Evolutionary conservation across 768 basidiomycete species (phyloP), one percentile per base, ranked within the genome.

Genomic region (Suillus americanus): DNA sequence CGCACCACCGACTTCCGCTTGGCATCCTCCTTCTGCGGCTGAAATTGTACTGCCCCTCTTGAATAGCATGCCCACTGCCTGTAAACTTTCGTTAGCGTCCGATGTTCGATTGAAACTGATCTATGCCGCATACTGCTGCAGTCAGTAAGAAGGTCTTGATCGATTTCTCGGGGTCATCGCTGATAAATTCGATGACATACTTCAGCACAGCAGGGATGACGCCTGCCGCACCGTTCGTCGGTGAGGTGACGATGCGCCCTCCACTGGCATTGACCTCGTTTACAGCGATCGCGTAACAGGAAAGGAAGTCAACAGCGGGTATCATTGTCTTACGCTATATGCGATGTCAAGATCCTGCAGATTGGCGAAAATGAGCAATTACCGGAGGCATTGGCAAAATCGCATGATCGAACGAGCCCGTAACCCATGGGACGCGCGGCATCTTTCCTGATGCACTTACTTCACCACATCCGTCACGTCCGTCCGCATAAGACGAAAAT

Each of bases 11-110:
- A 99, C 96, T 79, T 97, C 95, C 23, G 95, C 95, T 79, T 95
- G 93, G 75, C 95, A 97, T 13, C 89, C 95, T 23, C 96, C 96
- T 77, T 99, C 97, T 0, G 97, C 95, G 16, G 96, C 96, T 55
- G 91, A 93, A 60, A 98, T 97, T 2, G 96, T 97, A 66, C 94
- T 94, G n/a, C 95, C 95, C 65, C 96, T 87, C 75, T 99, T 98
- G 81, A 95, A 97, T 38, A 97, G 80, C 95, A 97, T 97, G 18
- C 96, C 95, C 61, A 97, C 79, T 10, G 95, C 91, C 91, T 92
- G 62, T 57, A 25, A 67, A 28, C 2, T 59, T 59, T 6, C 25
- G 40, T 41, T 7, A 41, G 38, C 13, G 10, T 59, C 38, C 10
- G 20, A 59, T 20, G 9, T 40, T 59, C 28, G 12, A 18, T 20